Percentiles rank a stretch among this genome's conserved stretches.
Evolutionary conservation across 495 filamentous ascomycete genomes (phyloP).

Genomic region (Durotheca rogersii): DNA sequence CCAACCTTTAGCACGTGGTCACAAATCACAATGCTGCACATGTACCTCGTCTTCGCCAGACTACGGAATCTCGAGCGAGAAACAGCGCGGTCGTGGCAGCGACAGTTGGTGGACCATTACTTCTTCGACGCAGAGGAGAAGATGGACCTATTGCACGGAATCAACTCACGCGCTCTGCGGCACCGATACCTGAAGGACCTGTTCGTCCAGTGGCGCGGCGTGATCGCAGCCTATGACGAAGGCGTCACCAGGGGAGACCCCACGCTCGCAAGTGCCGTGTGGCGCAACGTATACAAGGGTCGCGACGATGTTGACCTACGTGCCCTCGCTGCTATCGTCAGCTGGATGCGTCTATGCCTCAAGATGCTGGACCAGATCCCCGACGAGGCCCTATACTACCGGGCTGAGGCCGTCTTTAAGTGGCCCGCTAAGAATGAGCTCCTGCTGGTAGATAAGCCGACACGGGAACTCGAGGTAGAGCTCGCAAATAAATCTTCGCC

Average conservation of each 20-base stretch:
- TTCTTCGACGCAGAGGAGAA: constrained; percentile 87
- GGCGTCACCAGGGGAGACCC: constrained; percentile 80
- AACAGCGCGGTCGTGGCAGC: constrained; percentile 41
- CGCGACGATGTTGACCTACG: constrained; percentile 68
- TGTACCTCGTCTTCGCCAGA: constrained; percentile 90
- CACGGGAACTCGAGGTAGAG: constrained; percentile 26
- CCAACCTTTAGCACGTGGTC: constrained; percentile 95
- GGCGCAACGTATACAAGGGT: constrained; percentile 89
- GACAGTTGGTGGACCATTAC: constrained; percentile 78
- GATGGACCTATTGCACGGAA: constrained; percentile 71
- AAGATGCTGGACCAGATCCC: constrained; percentile 60
- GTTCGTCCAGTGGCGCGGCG: constrained; percentile 86
- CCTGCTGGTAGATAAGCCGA: constrained; percentile 41
- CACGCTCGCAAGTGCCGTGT: constrained; percentile 81
- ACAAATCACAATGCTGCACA: constrained; percentile 91
- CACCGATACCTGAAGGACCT: constrained; percentile 90
- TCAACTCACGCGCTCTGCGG: constrained; percentile 63
- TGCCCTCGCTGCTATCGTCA: constrained; percentile 70
- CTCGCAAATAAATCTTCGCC: constrained; percentile 12
- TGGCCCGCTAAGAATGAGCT: constrained; percentile 46
- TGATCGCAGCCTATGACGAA: constrained; percentile 83
- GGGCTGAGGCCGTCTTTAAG: constrained; percentile 39
- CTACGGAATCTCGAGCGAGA: constrained; percentile 70
- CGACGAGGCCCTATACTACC: constrained; percentile 53
- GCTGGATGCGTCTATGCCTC: constrained; percentile 72